These are phyloP conservation scores for Gossypium bickii DNA, from an alignment of 345 rosid species.

Conservation along the genomic window DNA sequence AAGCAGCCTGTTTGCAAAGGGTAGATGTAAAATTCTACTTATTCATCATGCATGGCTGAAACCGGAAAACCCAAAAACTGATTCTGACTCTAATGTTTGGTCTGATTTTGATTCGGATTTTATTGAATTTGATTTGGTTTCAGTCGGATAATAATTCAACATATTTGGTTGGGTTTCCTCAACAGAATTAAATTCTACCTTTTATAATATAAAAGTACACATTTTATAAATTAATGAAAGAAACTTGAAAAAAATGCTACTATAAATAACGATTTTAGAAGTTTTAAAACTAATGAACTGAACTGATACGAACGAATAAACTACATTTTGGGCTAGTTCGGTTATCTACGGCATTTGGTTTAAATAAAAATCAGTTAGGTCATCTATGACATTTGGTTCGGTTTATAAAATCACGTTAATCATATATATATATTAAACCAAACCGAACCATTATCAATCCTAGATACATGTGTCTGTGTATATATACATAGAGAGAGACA, in stretches of 20 bases:
- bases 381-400: background rate
- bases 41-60: background rate
- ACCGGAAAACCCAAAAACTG: background rate
- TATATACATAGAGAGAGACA: background rate
- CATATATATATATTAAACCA: no score
- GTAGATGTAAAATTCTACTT: background rate
- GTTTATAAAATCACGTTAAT: background rate
- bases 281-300: no score
- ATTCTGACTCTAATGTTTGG: background rate
- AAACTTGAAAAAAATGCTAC: no score
- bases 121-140: background rate
- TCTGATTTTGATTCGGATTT: background rate
- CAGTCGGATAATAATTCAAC: background rate
- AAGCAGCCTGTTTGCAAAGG: constrained; percentile 50
- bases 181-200: no score
- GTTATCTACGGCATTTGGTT: no score
- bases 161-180: background rate
- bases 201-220: no score
- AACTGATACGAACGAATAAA: no score
- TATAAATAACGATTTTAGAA: no score
- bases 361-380: no score
- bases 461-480: no score
- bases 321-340: no score
- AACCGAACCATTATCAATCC: background rate
- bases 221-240: no score